Evolutionary conservation across 495 filamentous ascomycete genomes (phyloP).

Genomic region (Penicillium atrosanguineum): DNA sequence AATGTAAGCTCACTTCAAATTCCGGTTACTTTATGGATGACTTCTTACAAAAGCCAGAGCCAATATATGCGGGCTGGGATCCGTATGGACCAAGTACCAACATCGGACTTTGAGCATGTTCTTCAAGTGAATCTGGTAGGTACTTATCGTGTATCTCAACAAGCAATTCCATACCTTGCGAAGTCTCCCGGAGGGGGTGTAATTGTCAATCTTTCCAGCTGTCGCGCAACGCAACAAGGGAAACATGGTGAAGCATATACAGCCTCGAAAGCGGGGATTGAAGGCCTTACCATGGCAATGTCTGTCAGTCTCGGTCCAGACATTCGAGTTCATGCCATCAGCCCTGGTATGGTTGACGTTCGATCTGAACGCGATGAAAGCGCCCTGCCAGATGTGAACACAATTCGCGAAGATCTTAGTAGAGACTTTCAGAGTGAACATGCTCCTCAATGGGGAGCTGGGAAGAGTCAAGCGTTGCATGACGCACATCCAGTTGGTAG

Average conservation of each 20-base stretch:
- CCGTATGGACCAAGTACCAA: slow-evolving; percentile 2
- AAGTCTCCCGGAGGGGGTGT: not conserved
- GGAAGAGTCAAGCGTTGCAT: not conserved
- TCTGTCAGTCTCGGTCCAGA: not conserved
- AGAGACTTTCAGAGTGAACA: slow-evolving; percentile 4
- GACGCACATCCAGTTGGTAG: slow-evolving; percentile 2
- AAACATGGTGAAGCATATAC: slow-evolving; percentile 5
- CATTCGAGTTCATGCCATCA: slow-evolving; percentile 1
- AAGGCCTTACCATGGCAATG: slow-evolving; percentile 4
- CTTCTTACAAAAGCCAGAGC: not conserved
- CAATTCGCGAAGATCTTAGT: not conserved
- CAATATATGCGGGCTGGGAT: slow-evolving; percentile 2
- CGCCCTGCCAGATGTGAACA: not conserved
- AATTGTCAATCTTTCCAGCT: slow-evolving; percentile 3
- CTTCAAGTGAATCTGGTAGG: slow-evolving; percentile 1
- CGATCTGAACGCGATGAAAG: not conserved
- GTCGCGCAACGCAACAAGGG: not conserved
- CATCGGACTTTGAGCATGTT: slow-evolving; percentile 1
- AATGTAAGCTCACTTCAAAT: not conserved
- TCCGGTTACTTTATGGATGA: not conserved
- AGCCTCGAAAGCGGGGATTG: slow-evolving; percentile 2
- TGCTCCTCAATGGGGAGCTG: slow-evolving; percentile 1
- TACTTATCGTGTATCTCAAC: slow-evolving; percentile 2
- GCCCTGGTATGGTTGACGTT: slow-evolving; percentile 5
- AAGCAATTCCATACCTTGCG: slow-evolving; percentile 1